Conservation (phyloP, 306 rosid genomes). For the Boehmeria nivea region DNA sequence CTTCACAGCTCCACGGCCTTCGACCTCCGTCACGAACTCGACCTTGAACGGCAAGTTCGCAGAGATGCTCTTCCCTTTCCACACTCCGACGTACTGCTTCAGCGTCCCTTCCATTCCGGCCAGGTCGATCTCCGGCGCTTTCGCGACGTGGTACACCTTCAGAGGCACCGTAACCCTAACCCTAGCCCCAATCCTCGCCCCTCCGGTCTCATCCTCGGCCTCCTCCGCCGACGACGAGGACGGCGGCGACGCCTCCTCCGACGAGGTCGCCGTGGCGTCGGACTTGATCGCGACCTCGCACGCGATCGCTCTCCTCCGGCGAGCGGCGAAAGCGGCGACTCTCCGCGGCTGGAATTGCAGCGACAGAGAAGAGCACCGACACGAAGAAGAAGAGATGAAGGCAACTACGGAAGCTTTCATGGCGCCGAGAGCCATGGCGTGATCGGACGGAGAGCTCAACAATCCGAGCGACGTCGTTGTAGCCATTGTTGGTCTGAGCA, state of each 20-base stretch:
- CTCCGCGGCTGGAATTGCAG: conserved; percentile 3
- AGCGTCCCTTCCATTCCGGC: conserved; percentile 68
- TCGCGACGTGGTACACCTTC: conserved; percentile 84
- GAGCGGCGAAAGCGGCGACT: neutral
- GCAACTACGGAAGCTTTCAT: conserved; percentile 1
- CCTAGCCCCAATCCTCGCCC: conserved; percentile 53
- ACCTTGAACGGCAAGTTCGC: conserved; percentile 86
- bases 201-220: conserved; percentile 24
- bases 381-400: conserved; percentile 7
- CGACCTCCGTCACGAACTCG: conserved; percentile 52
- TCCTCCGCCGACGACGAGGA: conserved; percentile 31
- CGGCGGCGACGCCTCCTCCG: conserved; percentile 23
- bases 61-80: conserved; percentile 87
- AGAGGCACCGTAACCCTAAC: conserved; percentile 74
- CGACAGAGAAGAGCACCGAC: conserved; percentile 2
- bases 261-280: conserved; percentile 27
- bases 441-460: conserved; percentile 14
- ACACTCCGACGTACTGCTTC: conserved; percentile 71
- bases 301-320: conserved; percentile 17
- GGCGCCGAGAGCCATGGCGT: conserved; percentile 2
- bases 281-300: conserved; percentile 48
- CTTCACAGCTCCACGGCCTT: conserved; percentile 75
- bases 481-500: neutral
- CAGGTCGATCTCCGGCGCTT: conserved; percentile 59
- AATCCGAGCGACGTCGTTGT: conserved; percentile 18